phyloP scores from a whole-genome alignment of 192 early-diverging fungal genomes.

The Coemansia sp. region DNA sequence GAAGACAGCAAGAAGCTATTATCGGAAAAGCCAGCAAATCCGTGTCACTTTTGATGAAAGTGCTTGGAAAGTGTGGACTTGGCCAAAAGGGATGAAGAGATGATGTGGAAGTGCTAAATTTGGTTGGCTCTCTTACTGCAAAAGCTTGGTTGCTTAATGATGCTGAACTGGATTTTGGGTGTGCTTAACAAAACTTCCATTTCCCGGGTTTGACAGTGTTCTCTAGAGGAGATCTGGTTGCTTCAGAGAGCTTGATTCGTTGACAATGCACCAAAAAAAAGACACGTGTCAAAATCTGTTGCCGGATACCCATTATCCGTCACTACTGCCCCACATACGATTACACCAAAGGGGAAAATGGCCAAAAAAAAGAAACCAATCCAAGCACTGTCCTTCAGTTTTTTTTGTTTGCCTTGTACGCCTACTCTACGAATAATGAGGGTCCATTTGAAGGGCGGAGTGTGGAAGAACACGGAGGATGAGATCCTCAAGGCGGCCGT shows the following conservation, averaged over 20 bases:
- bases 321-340: not conserved
- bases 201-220: too few relatives aligned
- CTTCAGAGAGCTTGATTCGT: not conserved
- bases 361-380: not conserved
- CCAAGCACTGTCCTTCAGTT: not conserved
- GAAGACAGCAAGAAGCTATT: not conserved
- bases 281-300: too few relatives aligned
- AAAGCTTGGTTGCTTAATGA: not conserved
- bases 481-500: constrained; percentile 96
- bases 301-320: too few relatives aligned
- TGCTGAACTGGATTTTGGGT: too few relatives aligned
- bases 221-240: not conserved
- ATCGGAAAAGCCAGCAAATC: not conserved
- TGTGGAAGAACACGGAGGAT: constrained; percentile 99
- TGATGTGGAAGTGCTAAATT: not conserved
- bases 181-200: too few relatives aligned
- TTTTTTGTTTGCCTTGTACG: not conserved
- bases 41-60: not conserved
- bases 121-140: not conserved
- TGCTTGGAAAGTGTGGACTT: not conserved
- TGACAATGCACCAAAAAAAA: not conserved
- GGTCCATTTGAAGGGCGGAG: constrained; percentile 68
- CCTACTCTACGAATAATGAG: constrained; percentile 11
- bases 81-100: not conserved
- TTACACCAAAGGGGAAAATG: not conserved